Conservation (phyloP, 1,139 yeast species). For the Groenewaldozyma sp. region DNA sequence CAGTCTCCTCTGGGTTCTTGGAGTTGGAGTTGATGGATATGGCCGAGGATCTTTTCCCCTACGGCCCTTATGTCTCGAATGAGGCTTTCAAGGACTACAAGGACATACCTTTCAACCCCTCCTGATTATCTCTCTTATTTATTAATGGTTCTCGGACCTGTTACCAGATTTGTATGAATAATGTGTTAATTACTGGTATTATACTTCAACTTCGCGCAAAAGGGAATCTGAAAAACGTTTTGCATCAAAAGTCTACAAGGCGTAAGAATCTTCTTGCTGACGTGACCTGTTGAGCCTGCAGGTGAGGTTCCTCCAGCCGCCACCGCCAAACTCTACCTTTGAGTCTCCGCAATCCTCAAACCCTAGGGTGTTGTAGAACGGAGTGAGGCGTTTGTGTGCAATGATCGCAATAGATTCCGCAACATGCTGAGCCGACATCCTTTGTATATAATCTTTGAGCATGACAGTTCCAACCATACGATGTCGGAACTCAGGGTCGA, state of each 20-base stretch:
- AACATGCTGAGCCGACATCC: constrained; percentile 75
- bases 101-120: constrained; percentile 25
- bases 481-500: constrained; percentile 72
- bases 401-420: constrained; percentile 71
- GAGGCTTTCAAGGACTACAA: constrained; percentile 18
- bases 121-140: constrained; percentile 9
- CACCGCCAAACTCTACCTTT: constrained; percentile 50
- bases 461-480: constrained; percentile 74
- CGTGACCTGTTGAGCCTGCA: neutral
- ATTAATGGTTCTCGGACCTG: too few relatives aligned
- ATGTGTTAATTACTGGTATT: too few relatives aligned
- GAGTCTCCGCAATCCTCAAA: constrained; percentile 59
- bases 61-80: constrained; percentile 15
- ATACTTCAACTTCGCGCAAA: neutral
- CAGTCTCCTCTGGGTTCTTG: constrained; percentile 16
- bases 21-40: constrained; percentile 19
- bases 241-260: neutral
- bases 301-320: constrained; percentile 61
- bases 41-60: constrained; percentile 18
- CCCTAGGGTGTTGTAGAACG: constrained; percentile 75
- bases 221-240: neutral
- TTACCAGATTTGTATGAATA: too few relatives aligned
- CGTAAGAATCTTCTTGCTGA: neutral
- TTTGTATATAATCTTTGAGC: constrained; percentile 83
- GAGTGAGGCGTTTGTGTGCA: constrained; percentile 58